These are phyloP conservation scores for Porphyridium purpureum DNA, from an alignment of 23 red algal species.

Conservation along the genomic window DNA sequence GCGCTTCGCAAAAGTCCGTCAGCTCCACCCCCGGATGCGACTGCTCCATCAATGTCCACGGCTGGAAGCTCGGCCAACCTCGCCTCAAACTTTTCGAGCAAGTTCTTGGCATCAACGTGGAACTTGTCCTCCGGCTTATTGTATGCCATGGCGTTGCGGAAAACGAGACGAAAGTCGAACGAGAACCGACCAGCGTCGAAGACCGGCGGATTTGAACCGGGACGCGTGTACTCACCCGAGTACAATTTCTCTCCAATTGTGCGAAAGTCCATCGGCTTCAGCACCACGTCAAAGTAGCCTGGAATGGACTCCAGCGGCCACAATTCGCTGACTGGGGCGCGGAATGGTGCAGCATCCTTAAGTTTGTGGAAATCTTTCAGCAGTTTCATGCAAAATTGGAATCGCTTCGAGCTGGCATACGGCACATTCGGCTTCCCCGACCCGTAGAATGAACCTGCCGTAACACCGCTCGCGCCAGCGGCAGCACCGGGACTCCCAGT, in stretches of 20 bases:
- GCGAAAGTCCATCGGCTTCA: conserved; percentile 74
- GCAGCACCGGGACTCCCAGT: too few species aligned
- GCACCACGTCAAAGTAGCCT: conserved; percentile 78
- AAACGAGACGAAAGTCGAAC: conserved; percentile 65
- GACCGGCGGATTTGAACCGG: conserved; percentile 4
- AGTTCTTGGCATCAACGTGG: conserved; percentile 32
- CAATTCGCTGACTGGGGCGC: conserved; percentile 53
- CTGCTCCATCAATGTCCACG: not conserved
- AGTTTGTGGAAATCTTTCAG: conserved; percentile 45
- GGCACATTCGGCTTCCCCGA: too few species aligned
- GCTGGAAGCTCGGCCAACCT: conserved; percentile 40
- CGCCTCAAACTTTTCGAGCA: conserved; percentile 65
- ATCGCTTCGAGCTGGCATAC: too few species aligned
- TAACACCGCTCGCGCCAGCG: too few species aligned
- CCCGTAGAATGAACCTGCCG: too few species aligned
- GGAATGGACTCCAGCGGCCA: conserved; percentile 61
- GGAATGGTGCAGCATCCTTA: conserved; percentile 55
- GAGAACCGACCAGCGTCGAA: conserved; percentile 43
- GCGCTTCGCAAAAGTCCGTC: conserved; percentile 1
- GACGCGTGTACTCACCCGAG: conserved; percentile 25
- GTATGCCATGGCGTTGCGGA: conserved; percentile 74
- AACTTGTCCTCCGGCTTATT: conserved; percentile 48
- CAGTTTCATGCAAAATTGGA: conserved; percentile 32
- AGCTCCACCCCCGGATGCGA: conserved; percentile 4
- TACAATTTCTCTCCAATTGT: conserved; percentile 57